These are phyloP conservation scores for Isabelozyma heimii DNA, from an alignment of 805 yeast genomes.

Conservation along the genomic window DNA sequence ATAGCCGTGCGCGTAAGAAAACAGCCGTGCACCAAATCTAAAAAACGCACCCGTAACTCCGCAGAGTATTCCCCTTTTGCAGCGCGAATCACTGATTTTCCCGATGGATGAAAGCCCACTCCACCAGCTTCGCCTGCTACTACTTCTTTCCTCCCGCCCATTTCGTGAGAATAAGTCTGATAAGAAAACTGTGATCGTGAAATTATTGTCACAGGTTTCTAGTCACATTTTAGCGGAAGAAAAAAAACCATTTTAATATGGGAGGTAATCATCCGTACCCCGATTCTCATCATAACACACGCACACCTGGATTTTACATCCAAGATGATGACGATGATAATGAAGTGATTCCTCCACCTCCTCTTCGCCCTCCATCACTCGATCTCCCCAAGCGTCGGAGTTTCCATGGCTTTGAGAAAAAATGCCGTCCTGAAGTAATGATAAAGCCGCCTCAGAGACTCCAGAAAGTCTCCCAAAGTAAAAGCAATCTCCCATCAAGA, in stretches of 20 bases:
- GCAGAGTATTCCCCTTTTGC: not conserved
- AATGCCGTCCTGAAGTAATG: not conserved
- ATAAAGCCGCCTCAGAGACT: not conserved
- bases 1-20: not conserved
- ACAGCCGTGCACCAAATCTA: not conserved
- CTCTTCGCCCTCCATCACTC: not conserved
- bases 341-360: not conserved
- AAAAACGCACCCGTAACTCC: not conserved
- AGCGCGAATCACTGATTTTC: not conserved
- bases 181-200: too few relatives aligned
- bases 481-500: not conserved
- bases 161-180: too few relatives aligned
- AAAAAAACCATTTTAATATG: too few relatives aligned
- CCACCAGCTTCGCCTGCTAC: not conserved
- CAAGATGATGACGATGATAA: not conserved
- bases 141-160: too few relatives aligned
- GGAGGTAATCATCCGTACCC: too few relatives aligned
- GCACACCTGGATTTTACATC: not conserved
- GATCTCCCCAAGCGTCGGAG: not conserved
- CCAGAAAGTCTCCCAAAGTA: not conserved
- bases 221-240: too few relatives aligned
- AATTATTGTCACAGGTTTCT: too few relatives aligned
- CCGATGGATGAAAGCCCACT: not conserved
- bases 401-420: not conserved
- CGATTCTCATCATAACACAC: not conserved